These are phyloP conservation scores for Porogramme epimiltina DNA, from an alignment of 1,284 basidiomycete species.

Conservation along the genomic window DNA sequence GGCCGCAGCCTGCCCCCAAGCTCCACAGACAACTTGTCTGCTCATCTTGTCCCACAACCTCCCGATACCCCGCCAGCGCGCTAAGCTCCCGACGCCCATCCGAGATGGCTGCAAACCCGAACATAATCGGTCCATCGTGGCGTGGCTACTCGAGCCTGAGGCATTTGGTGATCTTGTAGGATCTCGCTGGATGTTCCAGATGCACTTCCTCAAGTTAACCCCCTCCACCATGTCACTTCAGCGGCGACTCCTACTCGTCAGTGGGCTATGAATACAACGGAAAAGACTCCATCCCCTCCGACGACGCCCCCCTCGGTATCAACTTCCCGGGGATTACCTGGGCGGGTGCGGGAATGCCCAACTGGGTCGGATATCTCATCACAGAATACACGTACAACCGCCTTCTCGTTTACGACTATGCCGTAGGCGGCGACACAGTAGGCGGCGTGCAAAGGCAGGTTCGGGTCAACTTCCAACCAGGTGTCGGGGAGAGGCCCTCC, in stretches of 20 bases:
- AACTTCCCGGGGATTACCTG: conserved; percentile 46
- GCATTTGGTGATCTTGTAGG: conserved; percentile 47
- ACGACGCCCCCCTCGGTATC: conserved; percentile 47
- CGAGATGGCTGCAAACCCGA: conserved; percentile 5
- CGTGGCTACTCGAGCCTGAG: conserved; percentile 38
- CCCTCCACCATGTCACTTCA: conserved; percentile 22
- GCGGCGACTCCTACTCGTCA: conserved; percentile 56
- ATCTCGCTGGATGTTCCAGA: background rate
- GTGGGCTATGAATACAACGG: conserved; percentile 33
- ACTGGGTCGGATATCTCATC: conserved; percentile 58
- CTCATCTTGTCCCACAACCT: too few species aligned
- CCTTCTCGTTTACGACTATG: conserved; percentile 54
- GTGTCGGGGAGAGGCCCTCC: conserved; percentile 37
- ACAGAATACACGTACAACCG: conserved; percentile 42
- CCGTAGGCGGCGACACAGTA: conserved; percentile 46
- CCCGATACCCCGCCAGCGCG: too few species aligned
- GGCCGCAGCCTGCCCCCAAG: too few species aligned
- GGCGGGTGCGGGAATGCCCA: conserved; percentile 44
- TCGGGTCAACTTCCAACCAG: conserved; percentile 37
- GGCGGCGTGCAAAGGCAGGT: conserved; percentile 43
- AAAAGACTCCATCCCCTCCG: conserved; percentile 31
- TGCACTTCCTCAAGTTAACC: background rate
- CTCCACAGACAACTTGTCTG: too few species aligned
- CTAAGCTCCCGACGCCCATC: too few species aligned
- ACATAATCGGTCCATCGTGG: conserved; percentile 33